Percentiles rank a stretch among this genome's conserved stretches.
Evolutionary conservation across 2,329 filamentous ascomycete genomes (phyloP).

Genomic region (Trichophaea hybrida): DNA sequence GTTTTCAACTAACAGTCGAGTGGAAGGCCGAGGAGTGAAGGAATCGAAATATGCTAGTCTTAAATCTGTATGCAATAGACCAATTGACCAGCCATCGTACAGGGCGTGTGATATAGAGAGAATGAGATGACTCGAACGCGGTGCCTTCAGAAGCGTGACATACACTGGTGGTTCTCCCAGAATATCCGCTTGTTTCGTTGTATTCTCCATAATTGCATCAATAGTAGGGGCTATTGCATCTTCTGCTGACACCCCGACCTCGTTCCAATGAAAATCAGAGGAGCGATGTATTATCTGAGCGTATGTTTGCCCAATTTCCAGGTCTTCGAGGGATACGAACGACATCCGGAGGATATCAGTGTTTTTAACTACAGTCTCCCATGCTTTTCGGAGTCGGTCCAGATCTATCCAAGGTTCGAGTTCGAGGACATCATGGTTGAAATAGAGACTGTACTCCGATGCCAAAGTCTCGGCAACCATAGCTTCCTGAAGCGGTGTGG

Average conservation of each 20-base stretch:
- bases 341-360: conserved; percentile 62
- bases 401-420: conserved; percentile 43
- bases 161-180: conserved; percentile 33
- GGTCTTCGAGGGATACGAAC: conserved; percentile 44
- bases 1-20: conserved; percentile 42
- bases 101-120: conserved; percentile 73
- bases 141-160: conserved; percentile 34
- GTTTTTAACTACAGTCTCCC: conserved; percentile 42
- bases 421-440: conserved; percentile 66
- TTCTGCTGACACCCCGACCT: conserved; percentile 16
- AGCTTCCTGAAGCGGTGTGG: conserved; percentile 72
- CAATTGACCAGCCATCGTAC: conserved; percentile 78
- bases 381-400: conserved; percentile 44
- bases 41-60: conserved; percentile 45
- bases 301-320: conserved; percentile 35
- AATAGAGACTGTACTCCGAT: conserved; percentile 62
- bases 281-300: conserved; percentile 40
- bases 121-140: conserved; percentile 35
- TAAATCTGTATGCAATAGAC: conserved; percentile 58
- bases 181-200: conserved; percentile 32
- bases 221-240: conserved; percentile 29
- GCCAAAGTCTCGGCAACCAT: conserved; percentile 71
- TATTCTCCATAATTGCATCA: conserved; percentile 30
- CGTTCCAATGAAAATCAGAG: conserved; percentile 30
- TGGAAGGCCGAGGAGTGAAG: conserved; percentile 35